These are phyloP conservation scores for Carex parvula DNA, from an alignment of 176 grass and related monocot genomes.

Conservation along the genomic window DNA sequence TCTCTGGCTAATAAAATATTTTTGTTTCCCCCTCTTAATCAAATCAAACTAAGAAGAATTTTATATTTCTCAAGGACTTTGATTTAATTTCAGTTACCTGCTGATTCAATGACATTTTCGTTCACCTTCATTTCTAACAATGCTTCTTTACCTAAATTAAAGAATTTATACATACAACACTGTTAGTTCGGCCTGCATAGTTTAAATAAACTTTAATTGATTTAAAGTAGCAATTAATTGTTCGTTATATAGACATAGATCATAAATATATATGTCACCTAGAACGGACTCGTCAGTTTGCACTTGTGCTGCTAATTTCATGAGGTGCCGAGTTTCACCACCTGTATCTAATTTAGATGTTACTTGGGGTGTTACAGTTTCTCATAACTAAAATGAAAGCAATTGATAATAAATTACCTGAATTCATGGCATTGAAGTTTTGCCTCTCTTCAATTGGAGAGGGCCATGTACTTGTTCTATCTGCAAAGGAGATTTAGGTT, in stretches of 20 bases:
- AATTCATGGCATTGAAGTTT: conserved; percentile 14
- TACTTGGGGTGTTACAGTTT: background rate
- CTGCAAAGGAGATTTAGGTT: conserved; percentile 6
- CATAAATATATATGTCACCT: conserved; percentile 16
- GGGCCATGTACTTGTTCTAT: background rate
- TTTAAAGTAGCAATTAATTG: background rate
- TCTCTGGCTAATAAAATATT: background rate
- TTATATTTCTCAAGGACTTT: background rate
- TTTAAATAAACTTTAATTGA: background rate
- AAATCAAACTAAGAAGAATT: background rate
- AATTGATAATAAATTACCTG: conserved; percentile 2
- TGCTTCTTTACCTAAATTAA: background rate
- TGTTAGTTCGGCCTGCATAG: background rate
- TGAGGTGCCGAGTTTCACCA: background rate
- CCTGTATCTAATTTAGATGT: background rate
- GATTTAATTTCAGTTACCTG: background rate
- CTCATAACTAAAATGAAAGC: background rate
- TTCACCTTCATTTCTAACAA: background rate
- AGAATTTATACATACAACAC: background rate
- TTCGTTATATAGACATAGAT: background rate
- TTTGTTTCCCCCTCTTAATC: background rate
- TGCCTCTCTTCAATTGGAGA: conserved; percentile 12
- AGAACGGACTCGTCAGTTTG: background rate
- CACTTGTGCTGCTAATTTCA: conserved; percentile 10
- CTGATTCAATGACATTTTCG: background rate